phyloP scores from a whole-genome alignment of 73 alveolate species.

The Uronychia setigera region DNA sequence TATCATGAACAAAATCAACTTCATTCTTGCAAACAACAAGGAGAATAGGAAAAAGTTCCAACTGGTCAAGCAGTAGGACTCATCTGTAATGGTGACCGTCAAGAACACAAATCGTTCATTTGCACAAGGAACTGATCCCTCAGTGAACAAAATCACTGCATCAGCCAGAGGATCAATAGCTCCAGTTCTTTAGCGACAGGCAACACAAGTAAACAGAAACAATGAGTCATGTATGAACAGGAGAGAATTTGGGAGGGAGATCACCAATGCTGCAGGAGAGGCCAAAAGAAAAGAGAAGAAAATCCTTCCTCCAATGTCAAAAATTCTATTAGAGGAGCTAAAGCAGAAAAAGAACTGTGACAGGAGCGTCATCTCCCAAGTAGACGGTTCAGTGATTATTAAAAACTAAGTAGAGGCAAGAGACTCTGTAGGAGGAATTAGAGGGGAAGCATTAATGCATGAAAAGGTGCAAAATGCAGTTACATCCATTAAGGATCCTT shows the following conservation, averaged over 20 bases:
- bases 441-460: neutral
- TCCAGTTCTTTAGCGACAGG: too few species aligned
- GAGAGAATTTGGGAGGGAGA: conserved; percentile 17
- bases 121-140: neutral
- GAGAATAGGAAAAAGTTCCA: neutral
- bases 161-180: neutral
- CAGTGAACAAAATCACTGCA: neutral
- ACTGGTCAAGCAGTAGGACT: neutral
- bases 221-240: too few species aligned
- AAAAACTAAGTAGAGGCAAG: neutral
- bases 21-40: neutral
- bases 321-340: neutral
- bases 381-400: neutral
- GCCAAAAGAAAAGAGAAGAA: neutral
- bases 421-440: neutral
- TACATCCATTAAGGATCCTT: neutral
- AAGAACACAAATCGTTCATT: neutral
- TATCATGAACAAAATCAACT: neutral
- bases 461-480: neutral
- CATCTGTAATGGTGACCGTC: neutral
- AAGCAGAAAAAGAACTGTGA: neutral
- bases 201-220: too few species aligned
- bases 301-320: neutral
- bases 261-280: conserved; percentile 8
- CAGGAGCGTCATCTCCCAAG: neutral